Conservation (phyloP, 441 rosid species). For the Viola pubescens region DNA sequence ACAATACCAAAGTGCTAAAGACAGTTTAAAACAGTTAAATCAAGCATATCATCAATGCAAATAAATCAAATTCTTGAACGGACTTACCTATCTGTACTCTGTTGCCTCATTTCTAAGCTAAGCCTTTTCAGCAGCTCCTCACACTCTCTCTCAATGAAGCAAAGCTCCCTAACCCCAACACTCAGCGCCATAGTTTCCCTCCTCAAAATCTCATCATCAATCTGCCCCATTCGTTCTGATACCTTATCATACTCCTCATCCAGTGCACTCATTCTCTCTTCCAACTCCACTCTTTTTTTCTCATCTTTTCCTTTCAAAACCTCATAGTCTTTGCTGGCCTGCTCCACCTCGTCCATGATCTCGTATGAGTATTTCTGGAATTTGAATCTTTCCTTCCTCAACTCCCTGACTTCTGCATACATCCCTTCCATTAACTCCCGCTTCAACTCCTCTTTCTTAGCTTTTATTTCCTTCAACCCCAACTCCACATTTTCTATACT, state of each 20-base stretch:
- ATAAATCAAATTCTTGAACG: too few relatives aligned
- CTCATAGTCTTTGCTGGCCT: constrained; percentile 37
- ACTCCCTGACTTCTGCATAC: constrained; percentile 33
- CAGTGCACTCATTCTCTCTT: constrained; percentile 33
- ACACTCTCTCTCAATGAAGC: constrained; percentile 75
- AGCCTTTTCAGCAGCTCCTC: constrained; percentile 61
- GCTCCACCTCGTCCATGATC: constrained; percentile 37
- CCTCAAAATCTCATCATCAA: constrained; percentile 49
- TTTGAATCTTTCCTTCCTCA: constrained; percentile 41
- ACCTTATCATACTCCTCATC: constrained; percentile 53
- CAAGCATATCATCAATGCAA: neutral
- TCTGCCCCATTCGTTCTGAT: constrained; percentile 68
- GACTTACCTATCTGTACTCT: constrained; percentile 42
- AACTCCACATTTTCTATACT: constrained; percentile 28
- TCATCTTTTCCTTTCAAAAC: constrained; percentile 21
- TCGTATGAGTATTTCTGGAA: constrained; percentile 42
- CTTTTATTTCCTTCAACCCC: constrained; percentile 48
- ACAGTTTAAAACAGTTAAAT: neutral
- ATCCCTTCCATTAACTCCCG: constrained; percentile 57
- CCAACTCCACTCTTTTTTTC: constrained; percentile 32
- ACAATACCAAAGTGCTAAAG: neutral
- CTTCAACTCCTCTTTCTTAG: constrained; percentile 53
- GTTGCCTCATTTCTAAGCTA: constrained; percentile 41
- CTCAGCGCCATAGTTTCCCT: constrained; percentile 61
- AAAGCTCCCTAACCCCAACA: constrained; percentile 71